Evolutionary conservation across 495 filamentous ascomycete genomes (phyloP), one percentile per base, ranked within the genome.

Genomic region (Aspergillus saccharolyticus): DNA sequence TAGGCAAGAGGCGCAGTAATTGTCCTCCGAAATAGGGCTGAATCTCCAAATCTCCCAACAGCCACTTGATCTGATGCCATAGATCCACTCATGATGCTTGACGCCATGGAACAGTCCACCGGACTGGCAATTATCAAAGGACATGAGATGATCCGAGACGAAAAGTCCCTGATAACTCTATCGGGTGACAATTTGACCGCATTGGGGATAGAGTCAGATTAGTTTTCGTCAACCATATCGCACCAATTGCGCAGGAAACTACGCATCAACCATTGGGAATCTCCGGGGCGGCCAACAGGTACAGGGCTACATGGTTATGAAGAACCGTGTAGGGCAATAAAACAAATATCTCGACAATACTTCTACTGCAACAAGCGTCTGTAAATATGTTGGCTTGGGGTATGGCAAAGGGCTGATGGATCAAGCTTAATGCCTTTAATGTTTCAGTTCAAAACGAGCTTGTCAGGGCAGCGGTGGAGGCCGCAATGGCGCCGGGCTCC

Each of bases 401-500:
- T 39, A 8, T 39, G 7, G 7, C 33, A 39, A 15, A 15, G 33
- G 7, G 33, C 33, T 8, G 33, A 39, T 15, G 33, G 33, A 39
- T 39, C 33, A 39, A 39, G 33, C 33, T 39, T 39, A 39, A 39
- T 10, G 33, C 33, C 6, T n/a, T 25, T 49, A 47, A 15, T 22
- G 46, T 49, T 49, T 49, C 46, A 49, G 16, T 9, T 25, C 28
- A 24, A 50, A 50, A 30, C 47, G 28, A 50, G 47, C 21, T 49
- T 49, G 46, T 24, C 7, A 39, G 33, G 33, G 33, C 33, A 39
- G 33, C 14, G 33, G 33, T 24, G 47, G 47, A 16, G 47, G 4
- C 47, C 6, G n/a, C 22, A 12, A 15, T 17, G 22, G 4, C 8
- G 21, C 14, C 24, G 15, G 47, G 17, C 21, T 50, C 47, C 47